These are phyloP conservation scores for Candida krabiensis DNA, from an alignment of 805 yeast species.

Conservation along the genomic window DNA sequence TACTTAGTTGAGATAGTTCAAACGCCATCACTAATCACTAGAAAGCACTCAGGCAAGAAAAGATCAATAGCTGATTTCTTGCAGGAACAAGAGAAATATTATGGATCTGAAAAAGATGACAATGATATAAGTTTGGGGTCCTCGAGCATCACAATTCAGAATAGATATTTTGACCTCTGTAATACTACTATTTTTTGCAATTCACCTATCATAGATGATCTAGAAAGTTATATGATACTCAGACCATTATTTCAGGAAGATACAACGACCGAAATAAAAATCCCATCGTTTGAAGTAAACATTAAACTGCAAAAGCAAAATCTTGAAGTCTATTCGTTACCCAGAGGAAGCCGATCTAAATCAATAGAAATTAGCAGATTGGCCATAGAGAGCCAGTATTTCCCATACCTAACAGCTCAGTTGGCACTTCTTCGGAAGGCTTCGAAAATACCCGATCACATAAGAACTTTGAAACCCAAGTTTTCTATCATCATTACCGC, in stretches of 20 bases:
- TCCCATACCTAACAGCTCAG: slow-evolving; percentile 12
- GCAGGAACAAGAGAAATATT: slow-evolving; percentile 16
- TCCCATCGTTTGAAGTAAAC: slow-evolving; percentile 11
- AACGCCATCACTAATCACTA: slow-evolving; percentile 1
- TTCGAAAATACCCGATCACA: slow-evolving; percentile 1
- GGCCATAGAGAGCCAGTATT: slow-evolving; percentile 7
- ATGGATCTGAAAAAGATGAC: slow-evolving; percentile 11
- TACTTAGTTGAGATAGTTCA: slow-evolving; percentile 1
- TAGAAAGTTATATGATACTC: slow-evolving; percentile 1
- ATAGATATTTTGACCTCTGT: slow-evolving; percentile 1
- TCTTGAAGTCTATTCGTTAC: slow-evolving; percentile 6
- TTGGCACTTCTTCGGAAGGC: slow-evolving; percentile 10
- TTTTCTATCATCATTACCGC: not conserved
- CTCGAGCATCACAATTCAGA: not conserved
- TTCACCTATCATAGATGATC: slow-evolving; percentile 1
- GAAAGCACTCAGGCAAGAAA: slow-evolving; percentile 11
- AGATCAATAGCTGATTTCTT: slow-evolving; percentile 17
- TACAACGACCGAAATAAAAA: not conserved
- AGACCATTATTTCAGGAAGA: not conserved
- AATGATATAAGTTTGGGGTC: not conserved
- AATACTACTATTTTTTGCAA: slow-evolving; percentile 7
- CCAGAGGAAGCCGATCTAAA: slow-evolving; percentile 8
- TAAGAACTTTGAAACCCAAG: slow-evolving; percentile 2
- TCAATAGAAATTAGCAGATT: slow-evolving; percentile 7
- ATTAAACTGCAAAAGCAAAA: slow-evolving; percentile 5